Evolutionary conservation across 1,284 basidiomycete genomes (phyloP), one percentile per base, ranked within the genome.

Genomic region (Schizophyllum amplum): DNA sequence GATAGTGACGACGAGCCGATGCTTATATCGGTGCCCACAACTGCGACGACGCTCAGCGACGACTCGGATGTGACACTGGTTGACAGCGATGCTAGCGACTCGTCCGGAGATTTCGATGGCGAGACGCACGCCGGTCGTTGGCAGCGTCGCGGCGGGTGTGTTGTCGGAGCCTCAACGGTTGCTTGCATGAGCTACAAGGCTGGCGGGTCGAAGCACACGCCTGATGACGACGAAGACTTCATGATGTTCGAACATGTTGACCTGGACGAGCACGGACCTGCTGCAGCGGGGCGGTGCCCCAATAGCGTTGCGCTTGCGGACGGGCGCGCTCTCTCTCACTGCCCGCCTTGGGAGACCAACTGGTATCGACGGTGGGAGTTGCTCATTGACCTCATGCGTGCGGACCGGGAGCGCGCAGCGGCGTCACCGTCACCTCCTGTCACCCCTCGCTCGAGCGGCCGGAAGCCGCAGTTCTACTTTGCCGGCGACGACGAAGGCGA

Each of bases 51-150:
- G 24, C 69, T 65, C 59, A 74, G 73, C 53, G 75, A 76, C 57
- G 75, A 76, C 60, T 78, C 76, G 15, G 77, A 79, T 54, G 61
- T 70, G 24, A 79, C 77, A 3, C 68, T 79, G 5, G 77, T 79
- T 13, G 77, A 76, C 56, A 75, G 71, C 54, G 75, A 74, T 57
- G 54, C 53, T 4, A 60, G 59, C 5, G 60, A 61, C 47, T 61
- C 61, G 59, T 63, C 62, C 46, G 46, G 55, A 1, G 59, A 57
- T 24, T 54, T 50, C 51, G 56, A 26, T 24, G 51, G 13, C 58
- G 56, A 56, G 53, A 20, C 59, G 57, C 7, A 49, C 56, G 15
- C 25, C 54, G 24, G 52, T 56, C 11, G 20, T 22, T 21, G 4
- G 26, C 25, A 55, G 27, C 24, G 57, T 33, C 51, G 53, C 20